Evolutionary conservation across 2,329 filamentous ascomycete species (phyloP).

Genomic region (Ophiosphaerella narmari): DNA sequence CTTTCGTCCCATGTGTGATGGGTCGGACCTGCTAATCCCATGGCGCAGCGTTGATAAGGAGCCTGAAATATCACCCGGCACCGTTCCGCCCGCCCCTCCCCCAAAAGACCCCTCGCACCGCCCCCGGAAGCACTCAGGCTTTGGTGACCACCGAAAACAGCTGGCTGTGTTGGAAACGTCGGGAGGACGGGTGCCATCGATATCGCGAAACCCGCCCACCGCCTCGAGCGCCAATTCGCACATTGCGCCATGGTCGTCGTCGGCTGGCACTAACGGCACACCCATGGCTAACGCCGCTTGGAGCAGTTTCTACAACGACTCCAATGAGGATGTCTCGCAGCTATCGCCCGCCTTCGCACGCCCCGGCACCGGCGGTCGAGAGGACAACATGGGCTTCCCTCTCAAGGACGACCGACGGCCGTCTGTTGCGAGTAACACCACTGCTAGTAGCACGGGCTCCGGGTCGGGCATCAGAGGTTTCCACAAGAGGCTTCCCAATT

Average conservation of each 20-base stretch:
- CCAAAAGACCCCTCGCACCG: slow-evolving; percentile 42
- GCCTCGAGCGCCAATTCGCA: slow-evolving; percentile 57
- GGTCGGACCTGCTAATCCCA: slow-evolving; percentile 30
- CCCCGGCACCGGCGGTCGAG: slow-evolving; percentile 58
- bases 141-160: slow-evolving; percentile 73
- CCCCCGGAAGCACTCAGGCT: slow-evolving; percentile 54
- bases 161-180: slow-evolving; percentile 69
- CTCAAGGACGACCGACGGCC: slow-evolving; percentile 74
- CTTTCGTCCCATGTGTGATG: slow-evolving; percentile 10
- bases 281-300: slow-evolving; percentile 52
- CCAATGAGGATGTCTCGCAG: slow-evolving; percentile 71
- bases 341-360: slow-evolving; percentile 70
- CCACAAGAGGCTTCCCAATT: slow-evolving; percentile 82
- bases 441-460: slow-evolving; percentile 83
- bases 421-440: slow-evolving; percentile 85
- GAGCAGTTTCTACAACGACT: slow-evolving; percentile 73
- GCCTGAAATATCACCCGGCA: slow-evolving; percentile 49
- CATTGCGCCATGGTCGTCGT: slow-evolving; percentile 59
- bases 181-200: slow-evolving; percentile 62
- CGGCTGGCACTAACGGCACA: slow-evolving; percentile 46
- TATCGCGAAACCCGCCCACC: slow-evolving; percentile 61
- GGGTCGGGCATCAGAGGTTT: slow-evolving; percentile 69
- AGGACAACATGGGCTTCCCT: slow-evolving; percentile 53
- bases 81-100: slow-evolving; percentile 41
- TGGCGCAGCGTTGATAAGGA: slow-evolving; percentile 51